These are phyloP conservation scores for Pichia paraexigua DNA, from an alignment of 805 yeast species.

Conservation along the genomic window DNA sequence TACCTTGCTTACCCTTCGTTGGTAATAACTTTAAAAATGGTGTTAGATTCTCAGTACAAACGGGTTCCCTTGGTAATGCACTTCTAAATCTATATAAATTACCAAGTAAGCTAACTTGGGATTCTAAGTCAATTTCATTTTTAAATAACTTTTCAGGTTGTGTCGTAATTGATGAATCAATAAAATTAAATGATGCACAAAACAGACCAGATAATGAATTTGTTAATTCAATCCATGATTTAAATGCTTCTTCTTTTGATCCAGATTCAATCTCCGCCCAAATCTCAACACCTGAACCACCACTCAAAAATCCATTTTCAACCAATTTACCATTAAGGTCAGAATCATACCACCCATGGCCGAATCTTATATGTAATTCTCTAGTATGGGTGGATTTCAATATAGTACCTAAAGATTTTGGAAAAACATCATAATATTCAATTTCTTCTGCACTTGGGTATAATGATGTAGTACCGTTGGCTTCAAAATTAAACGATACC, in stretches of 20 bases:
- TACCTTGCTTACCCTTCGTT: conserved; percentile 84
- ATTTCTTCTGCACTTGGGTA: conserved; percentile 16
- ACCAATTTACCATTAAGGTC: conserved; percentile 84
- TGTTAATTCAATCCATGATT: conserved; percentile 63
- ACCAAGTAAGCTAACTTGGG: conserved; percentile 27
- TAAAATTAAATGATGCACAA: conserved; percentile 89
- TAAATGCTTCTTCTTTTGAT: conserved; percentile 43
- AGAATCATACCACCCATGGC: conserved; percentile 94
- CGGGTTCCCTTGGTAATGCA: conserved; percentile 88
- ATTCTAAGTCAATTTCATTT: conserved; percentile 17
- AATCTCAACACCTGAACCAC: conserved; percentile 93
- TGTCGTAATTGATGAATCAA: conserved; percentile 73
- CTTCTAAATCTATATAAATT: conserved; percentile 61
- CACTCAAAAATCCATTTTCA: conserved; percentile 57
- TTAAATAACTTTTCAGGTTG: conserved; percentile 42
- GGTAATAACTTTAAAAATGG: conserved; percentile 88
- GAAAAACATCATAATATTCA: conserved; percentile 60
- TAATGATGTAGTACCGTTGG: conserved; percentile 40
- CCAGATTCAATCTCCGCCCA: conserved; percentile 79
- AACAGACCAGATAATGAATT: conserved; percentile 82
- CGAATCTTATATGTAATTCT: conserved; percentile 76
- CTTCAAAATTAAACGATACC: conserved; percentile 62
- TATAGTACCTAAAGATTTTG: conserved; percentile 73
- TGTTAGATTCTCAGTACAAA: conserved; percentile 93
- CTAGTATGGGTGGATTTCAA: conserved; percentile 57